A percentile compares a stretch with the other conserved stretches of the same genome.
These are phyloP conservation scores for Pseudogymnoascus sp. DNA, from an alignment of 2,329 filamentous ascomycete species.

Conservation along the genomic window DNA sequence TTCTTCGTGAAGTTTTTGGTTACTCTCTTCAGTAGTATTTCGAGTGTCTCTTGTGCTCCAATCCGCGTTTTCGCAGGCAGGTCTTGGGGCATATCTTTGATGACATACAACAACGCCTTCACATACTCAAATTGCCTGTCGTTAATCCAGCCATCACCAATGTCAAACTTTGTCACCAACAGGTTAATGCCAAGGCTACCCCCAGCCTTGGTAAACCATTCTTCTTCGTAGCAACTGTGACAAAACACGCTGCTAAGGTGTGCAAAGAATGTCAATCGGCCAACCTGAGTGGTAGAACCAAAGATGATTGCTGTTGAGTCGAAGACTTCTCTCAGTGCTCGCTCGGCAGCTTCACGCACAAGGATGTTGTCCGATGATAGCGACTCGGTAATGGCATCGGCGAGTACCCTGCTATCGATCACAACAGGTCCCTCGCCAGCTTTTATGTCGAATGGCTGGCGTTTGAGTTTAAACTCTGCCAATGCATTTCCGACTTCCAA, in stretches of 20 bases:
- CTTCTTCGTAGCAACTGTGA: slow-evolving; percentile 92
- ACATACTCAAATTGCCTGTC: slow-evolving; percentile 81
- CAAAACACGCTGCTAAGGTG: slow-evolving; percentile 78
- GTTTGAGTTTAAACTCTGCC: slow-evolving; percentile 66
- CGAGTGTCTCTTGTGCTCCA: slow-evolving; percentile 74
- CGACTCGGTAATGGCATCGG: slow-evolving; percentile 83
- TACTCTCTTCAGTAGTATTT: slow-evolving; percentile 68
- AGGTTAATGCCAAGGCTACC: slow-evolving; percentile 86
- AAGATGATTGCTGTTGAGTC: slow-evolving; percentile 71
- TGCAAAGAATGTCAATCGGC: slow-evolving; percentile 74
- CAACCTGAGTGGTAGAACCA: slow-evolving; percentile 61
- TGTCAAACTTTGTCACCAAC: slow-evolving; percentile 72
- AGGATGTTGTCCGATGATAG: slow-evolving; percentile 74
- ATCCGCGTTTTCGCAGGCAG: slow-evolving; percentile 81
- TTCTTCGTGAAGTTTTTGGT: slow-evolving; percentile 73
- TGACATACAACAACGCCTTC: slow-evolving; percentile 87
- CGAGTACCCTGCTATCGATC: slow-evolving; percentile 78
- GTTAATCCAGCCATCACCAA: slow-evolving; percentile 76
- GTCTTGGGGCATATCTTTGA: slow-evolving; percentile 96
- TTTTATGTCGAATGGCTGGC: slow-evolving; percentile 72
- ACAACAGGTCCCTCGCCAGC: slow-evolving; percentile 80
- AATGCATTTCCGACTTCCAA: slow-evolving; percentile 84
- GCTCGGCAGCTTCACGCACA: slow-evolving; percentile 75
- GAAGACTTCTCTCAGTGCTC: slow-evolving; percentile 69
- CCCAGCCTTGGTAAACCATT: slow-evolving; percentile 97